These are phyloP conservation scores for Apiotrichum sp. DNA, from an alignment of 1,284 basidiomycete species.

Conservation along the genomic window DNA sequence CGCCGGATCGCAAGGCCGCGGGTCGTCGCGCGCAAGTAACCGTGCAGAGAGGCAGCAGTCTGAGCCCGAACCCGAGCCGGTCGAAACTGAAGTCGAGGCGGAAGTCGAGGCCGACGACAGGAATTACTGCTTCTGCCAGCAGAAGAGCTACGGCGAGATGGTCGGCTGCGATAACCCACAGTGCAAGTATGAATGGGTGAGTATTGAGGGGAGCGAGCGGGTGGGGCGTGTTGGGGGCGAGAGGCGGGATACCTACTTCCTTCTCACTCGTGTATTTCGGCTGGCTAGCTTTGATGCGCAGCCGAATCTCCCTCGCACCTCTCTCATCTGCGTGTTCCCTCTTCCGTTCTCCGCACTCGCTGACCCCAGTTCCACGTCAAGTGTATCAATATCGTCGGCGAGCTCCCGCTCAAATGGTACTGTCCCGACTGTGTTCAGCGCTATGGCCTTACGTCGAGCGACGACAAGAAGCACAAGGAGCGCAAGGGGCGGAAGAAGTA, in stretches of 20 bases:
- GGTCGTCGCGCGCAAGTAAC: neutral
- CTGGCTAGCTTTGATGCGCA: too few relatives aligned
- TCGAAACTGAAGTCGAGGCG: constrained; percentile 23
- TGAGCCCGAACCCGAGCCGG: constrained; percentile 15
- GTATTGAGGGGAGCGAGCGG: constrained; percentile 25
- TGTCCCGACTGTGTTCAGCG: constrained; percentile 55
- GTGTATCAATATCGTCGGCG: constrained; percentile 65
- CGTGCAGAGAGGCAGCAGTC: constrained; percentile 13
- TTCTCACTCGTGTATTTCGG: too few relatives aligned
- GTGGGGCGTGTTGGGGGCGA: neutral
- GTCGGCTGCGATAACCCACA: constrained; percentile 81
- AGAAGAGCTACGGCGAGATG: constrained; percentile 88
- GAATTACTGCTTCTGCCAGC: constrained; percentile 85
- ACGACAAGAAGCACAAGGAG: constrained; percentile 26
- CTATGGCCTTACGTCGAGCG: constrained; percentile 29
- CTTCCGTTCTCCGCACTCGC: neutral
- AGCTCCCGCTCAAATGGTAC: constrained; percentile 71
- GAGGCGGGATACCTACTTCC: too few relatives aligned
- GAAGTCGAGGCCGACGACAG: constrained; percentile 47
- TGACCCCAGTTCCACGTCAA: constrained; percentile 68
- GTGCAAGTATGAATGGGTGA: constrained; percentile 86
- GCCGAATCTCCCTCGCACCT: too few relatives aligned
- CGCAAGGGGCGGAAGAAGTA: constrained; percentile 32
- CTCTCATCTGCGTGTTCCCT: too few relatives aligned
- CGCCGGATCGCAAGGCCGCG: constrained; percentile 2